A percentile compares a stretch with the other conserved stretches of the same genome.
These are phyloP conservation scores for Boletus sp. DNA, from an alignment of 768 basidiomycete species.

Conservation along the genomic window DNA sequence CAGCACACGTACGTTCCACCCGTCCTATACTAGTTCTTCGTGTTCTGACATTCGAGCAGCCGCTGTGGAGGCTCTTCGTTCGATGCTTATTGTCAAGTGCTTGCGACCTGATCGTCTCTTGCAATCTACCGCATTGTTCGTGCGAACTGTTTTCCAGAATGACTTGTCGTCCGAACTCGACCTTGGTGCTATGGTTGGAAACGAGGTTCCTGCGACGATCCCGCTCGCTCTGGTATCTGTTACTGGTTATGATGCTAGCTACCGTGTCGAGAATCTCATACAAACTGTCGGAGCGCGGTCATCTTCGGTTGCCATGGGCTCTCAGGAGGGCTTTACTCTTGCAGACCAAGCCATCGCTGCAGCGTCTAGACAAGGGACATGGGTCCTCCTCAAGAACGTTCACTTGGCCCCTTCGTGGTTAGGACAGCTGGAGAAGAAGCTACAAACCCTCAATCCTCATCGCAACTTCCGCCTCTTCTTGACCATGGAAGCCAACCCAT, in stretches of 20 bases:
- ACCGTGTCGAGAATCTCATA: slow-evolving; percentile 85
- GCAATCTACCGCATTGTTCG: slow-evolving; percentile 76
- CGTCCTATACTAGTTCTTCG: not conserved
- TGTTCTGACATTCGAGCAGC: slow-evolving; percentile 40
- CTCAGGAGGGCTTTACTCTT: slow-evolving; percentile 92
- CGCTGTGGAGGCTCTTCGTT: slow-evolving; percentile 69
- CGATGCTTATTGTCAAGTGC: slow-evolving; percentile 80
- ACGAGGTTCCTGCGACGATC: slow-evolving; percentile 76
- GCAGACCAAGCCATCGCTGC: slow-evolving; percentile 95
- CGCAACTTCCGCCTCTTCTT: slow-evolving; percentile 94
- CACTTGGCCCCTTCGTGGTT: slow-evolving; percentile 96
- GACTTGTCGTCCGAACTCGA: slow-evolving; percentile 82
- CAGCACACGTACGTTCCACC: slow-evolving; percentile 60
- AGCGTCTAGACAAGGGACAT: slow-evolving; percentile 89
- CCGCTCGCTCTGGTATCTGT: slow-evolving; percentile 92
- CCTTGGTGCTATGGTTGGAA: slow-evolving; percentile 68
- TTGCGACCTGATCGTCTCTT: slow-evolving; percentile 89
- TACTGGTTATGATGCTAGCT: slow-evolving; percentile 97
- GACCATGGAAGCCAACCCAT: slow-evolving; percentile 95
- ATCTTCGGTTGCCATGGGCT: slow-evolving; percentile 95
- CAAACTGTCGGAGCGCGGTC: slow-evolving; percentile 74
- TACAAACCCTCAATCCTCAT: slow-evolving; percentile 87
- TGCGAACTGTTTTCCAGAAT: slow-evolving; percentile 69
- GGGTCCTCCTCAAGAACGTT: slow-evolving; percentile 97
- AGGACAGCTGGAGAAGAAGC: slow-evolving; percentile 91